Evolutionary conservation across 768 basidiomycete genomes (phyloP), one percentile per base, ranked within the genome.

Genomic region (Trametes maxima): DNA sequence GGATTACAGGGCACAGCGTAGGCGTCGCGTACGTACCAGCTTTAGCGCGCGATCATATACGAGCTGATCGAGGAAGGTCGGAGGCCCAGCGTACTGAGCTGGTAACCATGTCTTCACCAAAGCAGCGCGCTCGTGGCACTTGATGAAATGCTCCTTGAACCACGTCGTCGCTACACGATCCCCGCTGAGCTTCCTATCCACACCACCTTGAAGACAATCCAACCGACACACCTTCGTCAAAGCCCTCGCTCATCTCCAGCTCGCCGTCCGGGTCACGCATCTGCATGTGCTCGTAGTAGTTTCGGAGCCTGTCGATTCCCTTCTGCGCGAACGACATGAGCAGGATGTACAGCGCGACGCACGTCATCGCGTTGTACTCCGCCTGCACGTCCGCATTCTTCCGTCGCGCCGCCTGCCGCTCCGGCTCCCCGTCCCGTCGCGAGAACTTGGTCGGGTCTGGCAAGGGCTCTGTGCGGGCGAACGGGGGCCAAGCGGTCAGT

Each of bases 81-180:
- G 88, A 0, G 90, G 87, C 1, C 92, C 92, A 19, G 88, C 85
- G 60, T 94, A 91, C 58, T 91, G 90, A 52, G 83, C 83, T 5
- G 92, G 91, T 14, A 94, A 73, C 91, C 92, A 94, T 0, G 90
- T 91, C 82, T 92, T 93, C 44, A 94, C 89, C 17, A 91, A 74
- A 48, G 92, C 88, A 17, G 93, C 92, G 42, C 95, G 91, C 60
- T 96, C 94, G 69, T 92, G 92, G 69, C 94, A 96, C 71, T 95
- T 95, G 68, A 95, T 86, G 73, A 97, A 99, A 64, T 94, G 89
- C 13, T 89, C 87, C 70, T 90, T 92, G 77, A 97, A 95, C 95
- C 95, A 99, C 54, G 85, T 76, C 39, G 92, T 76, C 6, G 92
- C 92, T 93, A 48, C 39, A 37, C 19, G 37, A 16, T 35, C 28